Percentiles rank a stretch among this genome's conserved stretches.
phyloP scores from a whole-genome alignment of 83 land plant species.

The Larix sibirica region DNA sequence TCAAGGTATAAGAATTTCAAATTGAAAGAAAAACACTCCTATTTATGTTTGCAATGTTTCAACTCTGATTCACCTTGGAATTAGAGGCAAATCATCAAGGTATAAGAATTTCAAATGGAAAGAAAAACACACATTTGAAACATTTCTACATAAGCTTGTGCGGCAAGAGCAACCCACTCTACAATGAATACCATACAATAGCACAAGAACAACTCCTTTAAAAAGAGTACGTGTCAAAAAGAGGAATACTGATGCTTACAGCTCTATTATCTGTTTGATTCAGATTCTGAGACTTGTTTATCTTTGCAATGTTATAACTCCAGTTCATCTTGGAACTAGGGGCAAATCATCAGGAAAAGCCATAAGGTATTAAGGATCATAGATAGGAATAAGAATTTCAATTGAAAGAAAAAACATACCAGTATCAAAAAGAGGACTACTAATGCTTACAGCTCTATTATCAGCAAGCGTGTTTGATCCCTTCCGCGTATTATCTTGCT shows the following conservation, averaged over 20 bases:
- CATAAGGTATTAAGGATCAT: not conserved
- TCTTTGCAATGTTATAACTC: too few relatives aligned
- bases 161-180: not conserved
- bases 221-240: not conserved
- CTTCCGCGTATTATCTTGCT: not conserved
- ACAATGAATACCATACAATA: not conserved
- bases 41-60: too few relatives aligned
- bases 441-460: not conserved
- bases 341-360: not conserved
- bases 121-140: not conserved
- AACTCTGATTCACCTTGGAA: too few relatives aligned
- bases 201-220: not conserved
- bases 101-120: not conserved
- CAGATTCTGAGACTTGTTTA: too few relatives aligned
- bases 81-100: not conserved
- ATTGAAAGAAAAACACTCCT: not conserved
- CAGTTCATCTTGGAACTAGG: too few relatives aligned
- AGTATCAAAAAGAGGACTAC: not conserved
- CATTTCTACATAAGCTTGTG: not conserved
- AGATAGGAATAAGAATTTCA: not conserved
- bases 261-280: not conserved
- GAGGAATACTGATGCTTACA: not conserved
- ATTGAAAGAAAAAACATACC: not conserved
- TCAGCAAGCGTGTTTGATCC: not conserved
- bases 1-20: not conserved